These are phyloP conservation scores for Xylaria sp. DNA, from an alignment of 2,329 filamentous ascomycete genomes.

Conservation along the genomic window DNA sequence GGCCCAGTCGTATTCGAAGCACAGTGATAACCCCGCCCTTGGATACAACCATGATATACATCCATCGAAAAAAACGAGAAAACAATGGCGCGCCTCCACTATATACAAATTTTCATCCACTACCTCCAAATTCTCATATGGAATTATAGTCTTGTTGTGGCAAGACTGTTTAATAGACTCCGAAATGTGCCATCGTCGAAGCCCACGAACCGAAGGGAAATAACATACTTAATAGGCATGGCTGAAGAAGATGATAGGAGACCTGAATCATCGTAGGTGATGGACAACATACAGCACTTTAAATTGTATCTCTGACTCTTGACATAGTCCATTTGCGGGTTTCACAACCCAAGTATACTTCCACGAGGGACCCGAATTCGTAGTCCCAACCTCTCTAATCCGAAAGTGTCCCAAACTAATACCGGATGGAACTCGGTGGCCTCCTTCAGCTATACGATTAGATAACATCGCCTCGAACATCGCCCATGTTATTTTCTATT, in stretches of 20 bases:
- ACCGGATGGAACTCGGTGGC: not conserved
- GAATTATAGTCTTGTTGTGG: slow-evolving; percentile 27
- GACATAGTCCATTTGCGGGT: slow-evolving; percentile 28
- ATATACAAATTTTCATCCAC: slow-evolving; percentile 23
- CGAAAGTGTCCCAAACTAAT: slow-evolving; percentile 10
- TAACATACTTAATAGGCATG: slow-evolving; percentile 21
- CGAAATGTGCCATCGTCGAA: slow-evolving; percentile 3
- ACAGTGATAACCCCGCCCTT: slow-evolving; percentile 21
- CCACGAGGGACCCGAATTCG: slow-evolving; percentile 1
- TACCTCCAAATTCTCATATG: slow-evolving; percentile 26
- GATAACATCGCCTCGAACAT: slow-evolving; percentile 35
- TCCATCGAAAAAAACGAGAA: not conserved
- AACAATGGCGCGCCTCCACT: slow-evolving; percentile 25
- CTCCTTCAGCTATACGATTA: slow-evolving; percentile 9
- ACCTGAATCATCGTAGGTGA: slow-evolving; percentile 29
- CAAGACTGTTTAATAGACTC: slow-evolving; percentile 17
- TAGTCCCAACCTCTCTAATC: slow-evolving; percentile 27
- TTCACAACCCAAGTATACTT: slow-evolving; percentile 24
- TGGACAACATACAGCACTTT: not conserved
- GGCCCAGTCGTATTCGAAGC: slow-evolving; percentile 28
- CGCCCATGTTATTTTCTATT: slow-evolving; percentile 42
- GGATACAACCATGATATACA: slow-evolving; percentile 8
- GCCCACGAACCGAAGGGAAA: slow-evolving; percentile 15
- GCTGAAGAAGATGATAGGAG: slow-evolving; percentile 27
- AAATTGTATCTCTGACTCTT: slow-evolving; percentile 6